These are phyloP conservation scores for Ceratocystiopsis sp. DNA, from an alignment of 2,329 filamentous ascomycete species.

Conservation along the genomic window DNA sequence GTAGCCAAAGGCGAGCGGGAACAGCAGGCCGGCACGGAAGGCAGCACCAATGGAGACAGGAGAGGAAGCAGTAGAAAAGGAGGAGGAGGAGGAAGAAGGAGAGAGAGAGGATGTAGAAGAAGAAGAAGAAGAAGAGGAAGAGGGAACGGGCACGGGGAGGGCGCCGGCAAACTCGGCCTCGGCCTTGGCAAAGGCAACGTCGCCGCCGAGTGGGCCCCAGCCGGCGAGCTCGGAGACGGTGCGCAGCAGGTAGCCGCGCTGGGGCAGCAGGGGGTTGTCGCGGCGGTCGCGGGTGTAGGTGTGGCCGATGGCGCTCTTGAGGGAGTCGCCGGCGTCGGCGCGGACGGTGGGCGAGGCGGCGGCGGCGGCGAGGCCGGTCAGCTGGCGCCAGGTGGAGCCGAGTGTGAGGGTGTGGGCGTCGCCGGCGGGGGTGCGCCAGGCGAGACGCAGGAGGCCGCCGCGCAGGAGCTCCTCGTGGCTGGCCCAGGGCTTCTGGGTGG, in stretches of 20 bases:
- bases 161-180: slow-evolving; percentile 70
- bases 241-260: slow-evolving; percentile 64
- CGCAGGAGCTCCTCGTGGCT: slow-evolving; percentile 82
- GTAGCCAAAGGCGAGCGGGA: slow-evolving; percentile 55
- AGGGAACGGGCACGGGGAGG: slow-evolving; percentile 52
- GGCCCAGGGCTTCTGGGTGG: slow-evolving; percentile 80
- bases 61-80: slow-evolving; percentile 26
- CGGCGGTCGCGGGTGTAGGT: slow-evolving; percentile 46
- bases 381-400: slow-evolving; percentile 68
- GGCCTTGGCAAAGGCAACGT: slow-evolving; percentile 88
- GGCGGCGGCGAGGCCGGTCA: slow-evolving; percentile 64
- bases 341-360: slow-evolving; percentile 66
- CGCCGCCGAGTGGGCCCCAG: slow-evolving; percentile 64
- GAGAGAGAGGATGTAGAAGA: neutral
- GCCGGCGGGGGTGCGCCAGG: slow-evolving; percentile 49
- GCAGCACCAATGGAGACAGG: slow-evolving; percentile 73
- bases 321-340: slow-evolving; percentile 68
- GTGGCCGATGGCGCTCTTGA: slow-evolving; percentile 21
- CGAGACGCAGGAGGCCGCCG: slow-evolving; percentile 59
- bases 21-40: slow-evolving; percentile 66
- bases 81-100: no score
- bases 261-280: slow-evolving; percentile 72
- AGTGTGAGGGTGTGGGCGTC: slow-evolving; percentile 67
- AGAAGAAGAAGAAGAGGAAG: neutral
- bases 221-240: slow-evolving; percentile 73